Evolutionary conservation across 208 protist species (phyloP), one percentile per base, ranked within the genome.

Genomic region (Perkinsela sp.): DNA sequence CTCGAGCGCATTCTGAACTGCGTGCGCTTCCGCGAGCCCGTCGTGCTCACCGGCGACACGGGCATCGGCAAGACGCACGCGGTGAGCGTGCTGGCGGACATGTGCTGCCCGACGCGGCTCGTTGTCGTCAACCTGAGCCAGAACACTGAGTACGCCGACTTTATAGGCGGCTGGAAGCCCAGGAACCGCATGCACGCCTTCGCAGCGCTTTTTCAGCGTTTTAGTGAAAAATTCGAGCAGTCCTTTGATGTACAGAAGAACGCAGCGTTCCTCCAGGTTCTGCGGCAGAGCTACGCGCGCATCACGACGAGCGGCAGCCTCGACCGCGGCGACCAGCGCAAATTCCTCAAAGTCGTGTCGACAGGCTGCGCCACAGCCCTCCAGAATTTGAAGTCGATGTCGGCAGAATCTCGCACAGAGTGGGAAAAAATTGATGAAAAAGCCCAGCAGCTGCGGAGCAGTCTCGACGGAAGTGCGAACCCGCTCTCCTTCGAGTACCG

Each of bases 161-260:
- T 99, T 48, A 88, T 99, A 74, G 98, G 98, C 48, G 97, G 97
- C 1, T 99, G 95, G 81, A 95, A 95, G 74, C 98, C 98, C 28
- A 83, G 98, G 13, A 94, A 98, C 70, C 78, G 97, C 0, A 75
- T 80, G 28, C 73, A 87, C 32, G 70, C 75, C 2, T 80, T 87
- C 31, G 75, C 82, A 31, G 75, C 82, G 32, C 68, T 87, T 6
- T 86, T 91, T 67, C 75, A 80, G 6, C 70, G 73, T 28, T 98
- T 98, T 78, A 81, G 83, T 29, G 75, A 78, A 1, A 70, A 97
- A 1, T 98, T 98, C 74, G 80, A 80, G 0, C 73, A 85, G n/a
- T 92, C 89, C 32, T 98, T 98, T 72, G 85, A 83, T 66, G 69
- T 73, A 0, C 80, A 85, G 57, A 79, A 82, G 71, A 94, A 93